Base-by-base conservation (phyloP, 2,329 filamentous ascomycete species). In the Hymenoscyphus salicellus region DNA sequence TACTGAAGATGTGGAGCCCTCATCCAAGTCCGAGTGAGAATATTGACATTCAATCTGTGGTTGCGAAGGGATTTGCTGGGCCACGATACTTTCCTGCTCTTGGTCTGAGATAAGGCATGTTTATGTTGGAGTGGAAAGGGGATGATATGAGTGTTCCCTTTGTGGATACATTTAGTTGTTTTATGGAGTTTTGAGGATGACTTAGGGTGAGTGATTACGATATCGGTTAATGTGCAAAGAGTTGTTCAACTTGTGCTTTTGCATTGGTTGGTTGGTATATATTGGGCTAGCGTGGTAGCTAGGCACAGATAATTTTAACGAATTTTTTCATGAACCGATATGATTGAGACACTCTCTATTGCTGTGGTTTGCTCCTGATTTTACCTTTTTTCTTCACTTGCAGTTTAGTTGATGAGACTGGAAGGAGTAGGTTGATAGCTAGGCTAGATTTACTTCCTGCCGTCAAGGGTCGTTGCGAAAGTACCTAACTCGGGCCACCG, bases 1-100 rank as follows among this genome's bases (percentile, higher is more conserved):
- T 97, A 52, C 81, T 98, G 68, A 97, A 97, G 80, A 86, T 97
- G 76, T 97, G 92, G 91, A 93, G 89, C 72, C 90, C 90, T 1
- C 85, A 86, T 65, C 84, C 86, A 30, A 86, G 88, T 58, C 82
- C 85, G 3, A 72, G 75, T 5, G 81, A 81, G 65, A 96, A 96
- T 72, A 96, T 97, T 68, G 93, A 97, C 74, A 92, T 98, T 46
- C 90, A 97, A 76, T 92, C 89, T 56, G 88, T 97, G 28, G 84
- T 93, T 64, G 90, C 89, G 1, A 89, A 90, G 72, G 94, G 94
- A 0, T 97, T 89, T 77, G 91, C 92, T 0, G 94, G 94, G 4
- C 90, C 91, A 10, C 85, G 93, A 65, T 97, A 89, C 76, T 95
- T 96, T 73, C 91, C 92, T 7, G 85, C 88, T 2, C 78, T 88